Evolutionary conservation across 2,329 filamentous ascomycete species (phyloP).

Genomic region (Alternaria conjuncta): DNA sequence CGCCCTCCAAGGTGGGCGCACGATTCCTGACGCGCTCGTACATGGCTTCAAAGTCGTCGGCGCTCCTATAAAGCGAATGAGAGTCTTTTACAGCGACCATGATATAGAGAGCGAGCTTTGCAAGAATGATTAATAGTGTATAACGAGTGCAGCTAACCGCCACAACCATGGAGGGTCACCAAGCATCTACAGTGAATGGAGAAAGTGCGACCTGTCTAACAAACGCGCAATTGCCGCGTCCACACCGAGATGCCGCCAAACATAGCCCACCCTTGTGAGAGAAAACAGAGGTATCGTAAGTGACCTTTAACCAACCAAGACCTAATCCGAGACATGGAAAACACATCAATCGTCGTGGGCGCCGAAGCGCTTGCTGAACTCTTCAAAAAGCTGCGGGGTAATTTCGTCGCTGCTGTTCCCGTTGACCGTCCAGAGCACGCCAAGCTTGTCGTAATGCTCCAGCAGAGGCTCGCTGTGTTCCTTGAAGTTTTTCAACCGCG

Average conservation of each 20-base stretch:
- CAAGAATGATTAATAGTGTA: slow-evolving; percentile 1
- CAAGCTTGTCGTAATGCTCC: slow-evolving; percentile 85
- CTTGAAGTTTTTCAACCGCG: slow-evolving; percentile 80
- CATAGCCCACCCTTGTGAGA: not conserved
- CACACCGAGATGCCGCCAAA: not conserved
- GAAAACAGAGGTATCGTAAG: slow-evolving; percentile 5
- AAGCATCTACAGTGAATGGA: slow-evolving; percentile 27
- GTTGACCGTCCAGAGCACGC: slow-evolving; percentile 83
- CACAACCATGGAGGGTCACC: slow-evolving; percentile 7
- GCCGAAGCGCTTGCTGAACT: slow-evolving; percentile 80
- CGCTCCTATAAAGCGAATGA: not conserved
- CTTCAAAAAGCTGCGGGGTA: slow-evolving; percentile 81
- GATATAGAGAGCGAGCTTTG: not conserved
- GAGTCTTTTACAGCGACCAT: not conserved
- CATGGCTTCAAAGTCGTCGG: slow-evolving; percentile 9
- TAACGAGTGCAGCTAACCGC: slow-evolving; percentile 9
- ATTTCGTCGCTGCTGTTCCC: slow-evolving; percentile 96
- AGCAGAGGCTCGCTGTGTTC: slow-evolving; percentile 85
- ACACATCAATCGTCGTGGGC: slow-evolving; percentile 25
- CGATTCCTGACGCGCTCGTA: slow-evolving; percentile 5
- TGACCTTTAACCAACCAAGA: slow-evolving; percentile 6
- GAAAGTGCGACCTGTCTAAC: slow-evolving; percentile 13
- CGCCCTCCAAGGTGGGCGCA: slow-evolving; percentile 6
- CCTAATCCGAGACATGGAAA: not conserved
- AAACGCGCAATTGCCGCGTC: slow-evolving; percentile 1